Evolutionary conservation across 2,329 filamentous ascomycete genomes (phyloP), one percentile per base, ranked within the genome.

Genomic region (Mycocentrospora acerina): DNA sequence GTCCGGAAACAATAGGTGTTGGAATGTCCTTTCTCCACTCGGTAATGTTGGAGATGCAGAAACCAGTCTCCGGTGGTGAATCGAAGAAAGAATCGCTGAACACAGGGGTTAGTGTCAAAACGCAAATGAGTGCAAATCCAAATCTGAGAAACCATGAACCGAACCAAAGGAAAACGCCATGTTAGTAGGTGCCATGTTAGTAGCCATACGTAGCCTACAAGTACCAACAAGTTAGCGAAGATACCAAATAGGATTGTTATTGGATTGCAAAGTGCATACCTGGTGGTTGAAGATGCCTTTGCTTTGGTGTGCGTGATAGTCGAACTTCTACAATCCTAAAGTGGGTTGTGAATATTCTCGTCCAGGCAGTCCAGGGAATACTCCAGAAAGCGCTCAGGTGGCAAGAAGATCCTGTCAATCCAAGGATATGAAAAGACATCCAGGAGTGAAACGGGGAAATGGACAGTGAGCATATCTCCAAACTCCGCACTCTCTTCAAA

Each of bases 21-120:
- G 64, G 58, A 17, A 69, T 63, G 38, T 67, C 61, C 45, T 70
- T 64, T 48, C 57, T 66, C 67, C 67, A 70, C 62, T 68, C 58
- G 45, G 64, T 59, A 57, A 69, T 67, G 57, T 67, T 62, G 41
- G 61, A 62, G 31, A 62, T 55, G 42, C 53, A 59, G 55, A 60
- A 66, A 49, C 53, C 59, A 40, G 60, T 48, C 55, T 59, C 55
- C 49, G 55, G 48, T 45, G 53, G 53, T 54, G 53, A 54, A 48
- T 68, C 64, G 55, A 65, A 66, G 58, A 55, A 59, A 57, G 60
- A 63, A 52, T 65, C 62, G 65, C 67, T 70, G 57, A 53, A 57
- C 44, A 40, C 39, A 51, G 55, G 49, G 60, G 62, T 68, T 61
- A 68, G 66, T 68, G 38, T 43, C 51, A 42, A 55, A 53, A 57